Evolutionary conservation across 192 early-diverging fungal species (phyloP).

Genomic region (Umbelopsis sp.): DNA sequence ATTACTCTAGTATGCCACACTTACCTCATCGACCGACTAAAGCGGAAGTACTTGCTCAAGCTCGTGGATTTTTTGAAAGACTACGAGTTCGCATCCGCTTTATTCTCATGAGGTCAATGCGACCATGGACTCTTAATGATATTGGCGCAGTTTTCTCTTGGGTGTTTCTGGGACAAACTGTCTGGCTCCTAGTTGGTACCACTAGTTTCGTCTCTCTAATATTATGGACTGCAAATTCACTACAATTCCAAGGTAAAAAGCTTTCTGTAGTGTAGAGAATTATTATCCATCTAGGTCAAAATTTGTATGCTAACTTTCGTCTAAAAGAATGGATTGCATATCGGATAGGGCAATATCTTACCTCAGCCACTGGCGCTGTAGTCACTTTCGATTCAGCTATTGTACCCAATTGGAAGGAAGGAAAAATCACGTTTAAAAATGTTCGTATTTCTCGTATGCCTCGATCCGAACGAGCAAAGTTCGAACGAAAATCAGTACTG

Average conservation of each 20-base stretch:
- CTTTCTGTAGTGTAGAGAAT: neutral
- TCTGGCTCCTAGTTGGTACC: slow-evolving; percentile 86
- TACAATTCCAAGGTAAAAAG: slow-evolving; percentile 76
- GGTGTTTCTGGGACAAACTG: slow-evolving; percentile 82
- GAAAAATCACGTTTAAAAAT: slow-evolving; percentile 85
- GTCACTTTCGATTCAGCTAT: slow-evolving; percentile 92
- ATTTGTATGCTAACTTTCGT: slow-evolving; percentile 15
- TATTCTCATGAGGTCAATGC: slow-evolving; percentile 66
- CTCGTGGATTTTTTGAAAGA: slow-evolving; percentile 61
- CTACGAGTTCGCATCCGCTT: slow-evolving; percentile 63
- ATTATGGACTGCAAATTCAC: slow-evolving; percentile 76
- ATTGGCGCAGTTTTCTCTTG: slow-evolving; percentile 87
- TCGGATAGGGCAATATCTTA: slow-evolving; percentile 79
- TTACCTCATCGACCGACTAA: slow-evolving; percentile 39
- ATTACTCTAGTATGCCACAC: slow-evolving; percentile 25
- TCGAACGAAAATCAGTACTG: slow-evolving; percentile 33
- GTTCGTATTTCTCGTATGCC: slow-evolving; percentile 62
- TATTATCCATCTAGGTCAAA: neutral
- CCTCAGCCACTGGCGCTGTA: slow-evolving; percentile 75
- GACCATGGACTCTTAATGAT: slow-evolving; percentile 85
- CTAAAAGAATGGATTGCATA: slow-evolving; percentile 74
- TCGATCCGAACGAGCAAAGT: slow-evolving; percentile 35
- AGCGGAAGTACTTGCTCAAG: slow-evolving; percentile 59
- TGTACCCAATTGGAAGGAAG: slow-evolving; percentile 89
- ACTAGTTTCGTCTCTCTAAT: slow-evolving; percentile 87